Base-by-base conservation (phyloP, 345 rosid species). In the Eucalyptus cloeziana region DNA sequence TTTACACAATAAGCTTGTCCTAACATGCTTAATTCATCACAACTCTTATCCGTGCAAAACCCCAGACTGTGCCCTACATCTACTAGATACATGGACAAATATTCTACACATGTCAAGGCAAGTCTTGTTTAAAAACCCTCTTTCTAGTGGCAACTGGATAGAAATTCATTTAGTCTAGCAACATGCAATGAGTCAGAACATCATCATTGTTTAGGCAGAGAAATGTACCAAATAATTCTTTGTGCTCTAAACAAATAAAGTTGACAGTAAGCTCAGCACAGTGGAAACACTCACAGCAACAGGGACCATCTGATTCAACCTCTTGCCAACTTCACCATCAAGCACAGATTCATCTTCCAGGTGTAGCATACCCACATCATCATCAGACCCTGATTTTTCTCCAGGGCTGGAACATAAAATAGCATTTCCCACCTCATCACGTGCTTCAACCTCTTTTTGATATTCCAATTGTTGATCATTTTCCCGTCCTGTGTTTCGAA, bases 261-360 rank as follows among this genome's bases (percentile, higher is more conserved):
- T 11, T n/a, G 7, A 19, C 60, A 56, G n/a, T 37, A 31, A 79
- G 12, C 47, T 49, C 52, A 90, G 80, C 86, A 64, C 67, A 7
- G 40, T 16, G 62, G 81, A 69, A 30, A 88, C 85, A 93, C 97
- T 94, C 92, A 96, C 97, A 87, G 96, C 94, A 91, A 96, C 86
- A 88, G 97, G 96, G 89, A 94, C 92, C 97, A 96, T 94, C 60
- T 94, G 93, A 91, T 94, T 93, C 88, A 96, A 87, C 88, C 98
- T 94, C 91, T 94, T 96, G 89, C 95, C 97, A 88, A 95, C 91
- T 90, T 94, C 99, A 86, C 94, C 93, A 93, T 96, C 96, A 91
- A 94, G 92, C 17, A 94, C 86, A 88, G 90, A 94, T 87, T 95
- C 99, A 90, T 95, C 96, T 87, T 91, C 94, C 85, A 94, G 85